Conservation (phyloP, 306 rosid species). For the Vigna hirtella region DNA sequence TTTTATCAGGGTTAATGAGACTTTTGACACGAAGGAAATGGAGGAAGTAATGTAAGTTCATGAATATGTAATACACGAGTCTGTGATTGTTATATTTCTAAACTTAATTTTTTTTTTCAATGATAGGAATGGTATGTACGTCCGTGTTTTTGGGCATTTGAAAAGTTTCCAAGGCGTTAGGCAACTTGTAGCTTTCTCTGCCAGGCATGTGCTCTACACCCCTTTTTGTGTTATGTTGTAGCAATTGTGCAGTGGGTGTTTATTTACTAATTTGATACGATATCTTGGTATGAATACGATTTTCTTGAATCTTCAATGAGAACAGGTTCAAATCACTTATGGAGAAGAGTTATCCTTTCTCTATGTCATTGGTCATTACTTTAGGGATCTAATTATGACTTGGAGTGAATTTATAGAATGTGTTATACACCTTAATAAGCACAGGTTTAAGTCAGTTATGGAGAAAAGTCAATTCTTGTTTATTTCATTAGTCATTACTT, state of each 20-base stretch:
- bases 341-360: neutral
- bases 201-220: constrained; percentile 58
- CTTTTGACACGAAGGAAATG: constrained; percentile 79
- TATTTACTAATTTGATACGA: neutral
- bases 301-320: constrained; percentile 16
- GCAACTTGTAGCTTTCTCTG: constrained; percentile 80
- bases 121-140: constrained; percentile 54
- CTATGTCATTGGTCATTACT: neutral
- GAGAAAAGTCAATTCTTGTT: neutral
- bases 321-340: neutral
- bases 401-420: constrained; percentile 6
- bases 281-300: constrained; percentile 13
- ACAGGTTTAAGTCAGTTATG: too few species aligned
- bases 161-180: constrained; percentile 78
- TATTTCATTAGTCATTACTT: constrained; percentile 8
- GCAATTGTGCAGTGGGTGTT: constrained; percentile 12
- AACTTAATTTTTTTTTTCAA: constrained; percentile 33
- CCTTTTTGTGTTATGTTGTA: neutral
- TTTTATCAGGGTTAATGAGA: constrained; percentile 75
- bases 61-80: neutral
- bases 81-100: constrained; percentile 33
- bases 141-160: constrained; percentile 83
- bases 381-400: constrained; percentile 1
- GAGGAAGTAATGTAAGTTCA: constrained; percentile 71
- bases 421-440: neutral